A percentile compares a stretch with the other conserved stretches of the same genome.
Conservation (phyloP, 345 rosid genomes). For the Schrenkiella parvula region DNA sequence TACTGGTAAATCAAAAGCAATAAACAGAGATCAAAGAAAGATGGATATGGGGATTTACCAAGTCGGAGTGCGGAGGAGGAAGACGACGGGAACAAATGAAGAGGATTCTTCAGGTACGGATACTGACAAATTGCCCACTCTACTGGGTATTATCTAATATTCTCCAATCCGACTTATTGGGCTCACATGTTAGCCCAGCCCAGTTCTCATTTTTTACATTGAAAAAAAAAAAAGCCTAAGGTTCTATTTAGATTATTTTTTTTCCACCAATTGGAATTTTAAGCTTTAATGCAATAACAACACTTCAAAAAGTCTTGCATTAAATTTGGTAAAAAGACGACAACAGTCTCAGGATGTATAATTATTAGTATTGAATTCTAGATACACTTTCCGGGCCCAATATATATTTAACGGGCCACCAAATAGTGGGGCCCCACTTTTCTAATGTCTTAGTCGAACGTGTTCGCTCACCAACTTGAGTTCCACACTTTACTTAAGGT, state of each 20-base stretch:
- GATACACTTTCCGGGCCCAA: constrained; percentile 12
- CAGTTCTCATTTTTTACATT: too few relatives aligned
- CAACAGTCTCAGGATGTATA: background rate
- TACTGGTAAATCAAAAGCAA: background rate
- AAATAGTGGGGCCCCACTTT: background rate
- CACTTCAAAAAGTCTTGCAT: background rate
- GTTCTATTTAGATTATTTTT: too few relatives aligned
- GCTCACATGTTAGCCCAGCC: background rate
- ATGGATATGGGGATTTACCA: constrained; percentile 14
- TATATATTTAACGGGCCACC: constrained; percentile 10
- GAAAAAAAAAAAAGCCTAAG: too few relatives aligned
- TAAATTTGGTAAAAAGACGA: background rate
- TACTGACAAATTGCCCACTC: background rate
- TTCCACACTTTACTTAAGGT: constrained; percentile 6
- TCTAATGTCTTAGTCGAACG: background rate
- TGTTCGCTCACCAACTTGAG: background rate
- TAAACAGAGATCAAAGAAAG: background rate
- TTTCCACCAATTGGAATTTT: background rate
- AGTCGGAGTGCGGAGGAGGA: constrained; percentile 13
- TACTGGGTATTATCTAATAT: background rate
- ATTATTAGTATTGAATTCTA: constrained; percentile 6
- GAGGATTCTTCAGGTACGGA: background rate
- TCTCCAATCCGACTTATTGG: background rate
- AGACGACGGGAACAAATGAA: constrained; percentile 4
- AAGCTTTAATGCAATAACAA: background rate